A percentile compares a stretch with the other conserved stretches of the same genome.
Conservation (phyloP, 179 eudicot species). For the Monotropa hypopitys region DNA sequence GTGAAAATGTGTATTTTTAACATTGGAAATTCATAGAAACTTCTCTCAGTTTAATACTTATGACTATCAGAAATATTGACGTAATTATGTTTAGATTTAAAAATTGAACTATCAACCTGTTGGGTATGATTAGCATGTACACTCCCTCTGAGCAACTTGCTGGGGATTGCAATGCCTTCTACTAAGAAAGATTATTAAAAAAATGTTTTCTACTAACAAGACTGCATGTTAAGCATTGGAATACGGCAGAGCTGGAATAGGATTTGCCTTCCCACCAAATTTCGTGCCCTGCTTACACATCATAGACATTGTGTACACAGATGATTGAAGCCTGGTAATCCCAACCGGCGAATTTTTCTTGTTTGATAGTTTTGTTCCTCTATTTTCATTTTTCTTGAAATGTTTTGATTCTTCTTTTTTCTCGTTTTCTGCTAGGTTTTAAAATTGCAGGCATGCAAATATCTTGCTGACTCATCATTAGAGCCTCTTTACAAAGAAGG, state of each 20-base stretch:
- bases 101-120: too few relatives aligned
- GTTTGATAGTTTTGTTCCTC: background rate
- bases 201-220: background rate
- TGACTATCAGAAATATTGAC: too few relatives aligned
- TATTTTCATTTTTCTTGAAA: background rate
- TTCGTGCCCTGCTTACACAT: too few relatives aligned
- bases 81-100: too few relatives aligned
- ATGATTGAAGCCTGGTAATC: background rate
- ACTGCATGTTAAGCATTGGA: background rate
- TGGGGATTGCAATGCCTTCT: background rate
- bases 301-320: background rate
- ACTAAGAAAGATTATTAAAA: too few relatives aligned
- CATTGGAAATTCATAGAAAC: too few relatives aligned
- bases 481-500: conserved; percentile 77
- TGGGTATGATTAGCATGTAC: too few relatives aligned
- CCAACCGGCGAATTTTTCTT: background rate
- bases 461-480: conserved; percentile 57
- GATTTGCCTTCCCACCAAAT: background rate
- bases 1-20: too few relatives aligned
- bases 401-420: background rate
- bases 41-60: too few relatives aligned
- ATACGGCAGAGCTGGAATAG: background rate
- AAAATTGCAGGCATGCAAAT: conserved; percentile 95
- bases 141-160: too few relatives aligned
- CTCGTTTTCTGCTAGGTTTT: conserved; percentile 36